Base-by-base conservation (phyloP, 257 asterid genomes). In the Gentiana straminea region DNA sequence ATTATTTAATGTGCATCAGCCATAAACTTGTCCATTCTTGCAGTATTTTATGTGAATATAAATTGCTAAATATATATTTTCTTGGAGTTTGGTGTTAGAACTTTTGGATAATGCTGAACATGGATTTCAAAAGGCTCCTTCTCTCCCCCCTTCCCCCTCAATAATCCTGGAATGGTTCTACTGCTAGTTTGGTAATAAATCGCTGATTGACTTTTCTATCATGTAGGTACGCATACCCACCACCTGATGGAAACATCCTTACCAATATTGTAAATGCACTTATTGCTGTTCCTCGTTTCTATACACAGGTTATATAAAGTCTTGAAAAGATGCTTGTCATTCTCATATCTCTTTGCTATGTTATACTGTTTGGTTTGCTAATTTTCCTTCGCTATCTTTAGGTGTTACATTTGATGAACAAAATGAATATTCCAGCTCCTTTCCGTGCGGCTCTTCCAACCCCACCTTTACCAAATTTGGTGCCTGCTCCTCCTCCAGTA, bases 381-480 rank as follows among this genome's bases (percentile, higher is more conserved):
- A 41, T 4, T 5, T 41, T 41, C 24, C 46, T 41, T 41, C 9
- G 46, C 9, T 41, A 58, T 49, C 58, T 50, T 24, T 73, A 91
- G 98, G 98, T 91, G 60, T 78, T 91, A 79, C 98, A 91, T 79
- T 72, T 91, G 86, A 91, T 91, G 98, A 91, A 91, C 83, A 91
- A 91, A 78, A 87, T 87, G 98, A 91, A 84, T 70, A 84, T 91
- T 66, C 98, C 98, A 32, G 96, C 95, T 70, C 98, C 96, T 62
- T 91, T 91, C 55, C 83, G 94, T 65, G 77, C 70, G 70, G 96
- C 98, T 45, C 75, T 84, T 62, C 94, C 97, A 50, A 84, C 95
- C 61, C 98, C 95, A 34, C 92, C 98, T 54, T 81, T 91, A 13
- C 93, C 93, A 52, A 70, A 59, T 57, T 67, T 86, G 54, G 64